phyloP scores from a whole-genome alignment of 2,329 filamentous ascomycete species.

The Colletotrichum tanaceti region DNA sequence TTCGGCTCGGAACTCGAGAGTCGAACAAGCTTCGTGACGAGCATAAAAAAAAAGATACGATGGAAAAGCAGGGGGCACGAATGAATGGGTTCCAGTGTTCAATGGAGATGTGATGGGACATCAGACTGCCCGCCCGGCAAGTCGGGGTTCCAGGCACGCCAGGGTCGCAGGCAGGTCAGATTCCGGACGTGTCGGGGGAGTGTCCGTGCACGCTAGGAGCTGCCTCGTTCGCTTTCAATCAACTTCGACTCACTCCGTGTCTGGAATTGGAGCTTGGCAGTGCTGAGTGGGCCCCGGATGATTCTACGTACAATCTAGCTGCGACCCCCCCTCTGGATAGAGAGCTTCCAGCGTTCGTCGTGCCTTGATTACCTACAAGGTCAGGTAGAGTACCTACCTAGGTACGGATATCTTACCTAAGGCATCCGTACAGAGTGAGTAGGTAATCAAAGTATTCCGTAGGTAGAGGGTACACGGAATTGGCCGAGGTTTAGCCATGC shows the following conservation, averaged over 20 bases:
- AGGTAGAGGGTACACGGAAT: neutral
- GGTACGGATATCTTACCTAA: no score
- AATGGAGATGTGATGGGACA: slow-evolving; percentile 7
- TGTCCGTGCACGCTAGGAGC: slow-evolving; percentile 16
- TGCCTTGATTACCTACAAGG: neutral
- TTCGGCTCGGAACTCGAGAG: slow-evolving; percentile 1
- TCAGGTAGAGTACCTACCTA: no score
- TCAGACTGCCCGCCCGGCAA: slow-evolving; percentile 9
- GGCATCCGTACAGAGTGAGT: no score
- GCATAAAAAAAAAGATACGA: slow-evolving; percentile 3
- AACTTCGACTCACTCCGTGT: slow-evolving; percentile 12
- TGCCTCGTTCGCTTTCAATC: neutral
- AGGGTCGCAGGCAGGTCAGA: slow-evolving; percentile 5
- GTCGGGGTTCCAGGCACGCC: neutral
- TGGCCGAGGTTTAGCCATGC: neutral
- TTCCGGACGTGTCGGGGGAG: slow-evolving; percentile 20
- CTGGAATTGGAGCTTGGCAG: slow-evolving; percentile 22
- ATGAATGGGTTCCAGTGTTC: neutral
- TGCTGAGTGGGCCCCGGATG: neutral
- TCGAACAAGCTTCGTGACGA: neutral
- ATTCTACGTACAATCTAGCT: no score
- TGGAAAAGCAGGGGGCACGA: neutral
- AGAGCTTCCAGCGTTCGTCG: no score
- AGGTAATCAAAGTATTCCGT: no score
- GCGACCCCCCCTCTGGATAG: neutral